phyloP scores from a whole-genome alignment of 768 basidiomycete genomes.

The Coprinopsis sp. region DNA sequence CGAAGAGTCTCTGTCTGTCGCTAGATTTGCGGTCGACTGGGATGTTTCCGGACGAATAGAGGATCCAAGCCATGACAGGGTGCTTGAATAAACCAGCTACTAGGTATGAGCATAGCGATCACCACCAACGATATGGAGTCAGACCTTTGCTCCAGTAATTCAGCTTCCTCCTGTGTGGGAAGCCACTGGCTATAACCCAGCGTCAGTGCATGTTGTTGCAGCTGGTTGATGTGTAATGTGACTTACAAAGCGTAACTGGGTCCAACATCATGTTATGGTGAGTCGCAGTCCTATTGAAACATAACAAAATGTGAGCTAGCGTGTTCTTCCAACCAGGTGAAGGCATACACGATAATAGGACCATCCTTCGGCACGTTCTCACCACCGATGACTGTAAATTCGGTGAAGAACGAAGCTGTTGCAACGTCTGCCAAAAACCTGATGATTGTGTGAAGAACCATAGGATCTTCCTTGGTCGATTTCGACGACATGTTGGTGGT shows the following conservation, averaged over 20 bases:
- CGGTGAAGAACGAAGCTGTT: constrained; percentile 82
- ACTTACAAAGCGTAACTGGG: constrained; percentile 75
- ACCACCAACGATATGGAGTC: background rate
- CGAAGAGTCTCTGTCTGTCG: constrained; percentile 85
- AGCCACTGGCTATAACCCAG: constrained; percentile 56
- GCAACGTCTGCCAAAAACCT: constrained; percentile 69
- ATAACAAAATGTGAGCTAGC: constrained; percentile 2
- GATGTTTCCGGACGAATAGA: constrained; percentile 92
- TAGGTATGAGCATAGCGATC: constrained; percentile 5
- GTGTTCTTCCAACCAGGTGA: background rate
- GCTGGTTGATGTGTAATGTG: background rate
- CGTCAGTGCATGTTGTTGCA: constrained; percentile 1
- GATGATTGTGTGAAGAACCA: constrained; percentile 64
- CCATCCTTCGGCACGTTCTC: constrained; percentile 86
- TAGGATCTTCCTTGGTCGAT: constrained; percentile 34
- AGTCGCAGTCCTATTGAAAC: constrained; percentile 24
- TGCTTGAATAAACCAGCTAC: constrained; percentile 77
- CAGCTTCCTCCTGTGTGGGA: constrained; percentile 76
- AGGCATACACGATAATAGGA: constrained; percentile 86
- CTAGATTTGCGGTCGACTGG: constrained; percentile 94
- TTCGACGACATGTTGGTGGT: constrained; percentile 5
- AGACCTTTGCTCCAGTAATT: constrained; percentile 94
- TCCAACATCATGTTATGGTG: constrained; percentile 98
- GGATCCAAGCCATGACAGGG: constrained; percentile 65
- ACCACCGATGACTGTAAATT: constrained; percentile 79